Evolutionary conservation across 306 rosid genomes (phyloP), one percentile per base, ranked within the genome.

Genomic region (Quercus agrifolia): DNA sequence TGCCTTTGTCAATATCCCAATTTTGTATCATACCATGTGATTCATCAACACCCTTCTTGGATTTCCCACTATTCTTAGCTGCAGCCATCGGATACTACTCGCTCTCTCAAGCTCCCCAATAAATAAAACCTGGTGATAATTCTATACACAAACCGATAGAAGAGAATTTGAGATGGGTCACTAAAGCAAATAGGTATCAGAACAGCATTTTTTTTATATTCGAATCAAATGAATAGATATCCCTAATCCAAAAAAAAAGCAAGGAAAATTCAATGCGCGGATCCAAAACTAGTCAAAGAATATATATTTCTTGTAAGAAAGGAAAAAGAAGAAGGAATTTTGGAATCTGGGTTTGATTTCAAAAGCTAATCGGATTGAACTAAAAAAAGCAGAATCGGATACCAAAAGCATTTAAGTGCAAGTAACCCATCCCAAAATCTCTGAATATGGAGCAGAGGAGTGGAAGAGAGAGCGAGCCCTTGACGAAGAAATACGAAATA

Each of bases 311-410:
- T 49, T 12, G 44, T 17, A 49, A 77, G 74, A 18, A 58, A 1
- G 15, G 4, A 1, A 28, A 69, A 25, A 11, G 57, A 80, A 80
- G 80, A 82, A 74, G 51, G 41, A 79, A 68, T 38, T 52, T 80
- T 59, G 57, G 78, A 79, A 71, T 52, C 87, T 21, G 82, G 87
- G 82, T 71, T 79, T 56, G 81, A 21, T 78, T 69, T 63, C 6
- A 19, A 38, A 27, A 83, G 73, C 77, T 62, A 74, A 86, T 88
- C 91, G 78, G 87, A 82, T 82, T 27, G 78, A 86, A 80, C 75
- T 20, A 83, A 92, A 88, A 90, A 92, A 88, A 89, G 79, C 80
- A 83, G 91, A 85, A 86, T 81, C 90, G 85, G 89, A 88, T 82
- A 57, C 83, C 17, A 74, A 80, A 79, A 58, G 52, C 15, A 56